These are phyloP conservation scores for Angophora floribunda DNA, from an alignment of 345 rosid genomes.

Conservation along the genomic window DNA sequence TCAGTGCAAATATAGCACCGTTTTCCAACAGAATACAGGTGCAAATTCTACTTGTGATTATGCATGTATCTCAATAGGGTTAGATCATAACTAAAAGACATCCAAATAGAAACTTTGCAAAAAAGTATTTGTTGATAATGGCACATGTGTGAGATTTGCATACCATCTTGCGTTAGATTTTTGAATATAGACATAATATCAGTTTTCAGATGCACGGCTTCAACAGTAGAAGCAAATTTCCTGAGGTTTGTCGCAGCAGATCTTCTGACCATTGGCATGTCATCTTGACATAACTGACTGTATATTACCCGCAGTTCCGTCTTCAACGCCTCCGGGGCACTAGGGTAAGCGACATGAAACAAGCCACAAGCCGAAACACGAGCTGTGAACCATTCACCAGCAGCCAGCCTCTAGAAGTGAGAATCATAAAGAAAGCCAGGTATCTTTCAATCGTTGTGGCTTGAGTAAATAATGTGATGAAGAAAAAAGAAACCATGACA, in stretches of 20 bases:
- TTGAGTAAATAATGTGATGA: neutral
- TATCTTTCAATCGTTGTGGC: neutral
- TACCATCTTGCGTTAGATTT: slow-evolving; percentile 95
- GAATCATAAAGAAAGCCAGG: neutral
- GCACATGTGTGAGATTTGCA: neutral
- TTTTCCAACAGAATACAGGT: neutral
- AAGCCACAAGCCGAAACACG: slow-evolving; percentile 88
- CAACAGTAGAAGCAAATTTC: slow-evolving; percentile 91
- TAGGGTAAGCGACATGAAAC: slow-evolving; percentile 81
- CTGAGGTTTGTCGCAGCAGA: slow-evolving; percentile 89
- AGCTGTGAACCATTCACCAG: slow-evolving; percentile 97
- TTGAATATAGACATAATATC: slow-evolving; percentile 86
- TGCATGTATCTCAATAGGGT: neutral
- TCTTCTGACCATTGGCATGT: slow-evolving; percentile 98
- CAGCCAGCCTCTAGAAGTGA: slow-evolving; percentile 66
- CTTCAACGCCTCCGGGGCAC: slow-evolving; percentile 66
- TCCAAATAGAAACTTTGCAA: neutral
- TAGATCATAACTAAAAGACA: neutral
- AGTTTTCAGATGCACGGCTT: slow-evolving; percentile 64
- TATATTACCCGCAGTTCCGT: slow-evolving; percentile 61
- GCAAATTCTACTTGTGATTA: neutral
- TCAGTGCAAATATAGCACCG: neutral
- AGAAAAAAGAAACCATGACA: neutral
- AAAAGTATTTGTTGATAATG: neutral
- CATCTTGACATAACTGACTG: slow-evolving; percentile 87